Evolutionary conservation across 169 alveolate genomes (phyloP).

Genomic region (Amoebophrya sp.): DNA sequence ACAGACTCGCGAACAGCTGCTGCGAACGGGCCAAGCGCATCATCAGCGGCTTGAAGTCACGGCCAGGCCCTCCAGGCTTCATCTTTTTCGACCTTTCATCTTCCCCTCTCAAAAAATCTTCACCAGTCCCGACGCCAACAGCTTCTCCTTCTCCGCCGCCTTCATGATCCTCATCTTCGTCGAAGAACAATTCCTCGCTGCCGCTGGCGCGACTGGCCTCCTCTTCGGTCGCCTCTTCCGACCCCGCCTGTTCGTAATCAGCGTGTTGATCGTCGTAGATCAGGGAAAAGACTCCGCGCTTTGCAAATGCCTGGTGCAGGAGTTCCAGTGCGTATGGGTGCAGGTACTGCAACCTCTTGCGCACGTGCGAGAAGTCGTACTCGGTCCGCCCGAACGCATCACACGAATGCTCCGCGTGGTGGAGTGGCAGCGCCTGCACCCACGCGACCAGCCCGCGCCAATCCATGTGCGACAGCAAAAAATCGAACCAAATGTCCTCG

Average conservation of each 20-base stretch:
- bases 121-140: no score
- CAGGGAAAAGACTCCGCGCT: background rate
- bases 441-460: background rate
- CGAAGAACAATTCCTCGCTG: no score
- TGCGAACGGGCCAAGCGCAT: background rate
- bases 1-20: background rate
- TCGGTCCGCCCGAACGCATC: background rate
- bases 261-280: no score
- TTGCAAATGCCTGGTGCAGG: background rate
- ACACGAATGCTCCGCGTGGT: background rate
- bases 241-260: no score
- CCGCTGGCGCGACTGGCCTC: no score
- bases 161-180: no score
- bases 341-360: background rate
- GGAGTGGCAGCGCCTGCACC: background rate
- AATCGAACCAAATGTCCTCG: background rate
- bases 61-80: no score
- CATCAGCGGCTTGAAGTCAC: background rate
- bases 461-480: background rate
- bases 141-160: no score
- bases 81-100: no score
- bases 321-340: background rate
- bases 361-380: background rate
- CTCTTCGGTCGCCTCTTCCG: no score
- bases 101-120: no score